Conservation (phyloP, 345 rosid species). For the Gossypium arboreum region DNA sequence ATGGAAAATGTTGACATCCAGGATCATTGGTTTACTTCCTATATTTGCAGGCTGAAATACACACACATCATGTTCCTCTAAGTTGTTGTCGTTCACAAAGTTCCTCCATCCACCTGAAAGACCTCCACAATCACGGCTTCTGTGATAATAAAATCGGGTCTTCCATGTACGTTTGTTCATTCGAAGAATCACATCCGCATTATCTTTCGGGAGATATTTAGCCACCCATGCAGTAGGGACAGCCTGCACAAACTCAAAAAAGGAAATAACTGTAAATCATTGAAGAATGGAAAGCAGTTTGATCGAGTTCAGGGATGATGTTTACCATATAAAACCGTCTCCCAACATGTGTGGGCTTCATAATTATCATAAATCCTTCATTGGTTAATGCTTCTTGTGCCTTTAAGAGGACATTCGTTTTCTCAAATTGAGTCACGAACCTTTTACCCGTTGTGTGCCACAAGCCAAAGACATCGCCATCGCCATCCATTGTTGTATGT, state of each 20-base stretch:
- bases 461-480: not conserved
- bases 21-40: slow-evolving; percentile 20
- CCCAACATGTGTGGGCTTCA: slow-evolving; percentile 18
- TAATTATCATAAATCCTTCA: slow-evolving; percentile 9
- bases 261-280: no score
- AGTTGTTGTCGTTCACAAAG: slow-evolving; percentile 43
- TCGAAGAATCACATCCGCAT: slow-evolving; percentile 38
- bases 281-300: not conserved
- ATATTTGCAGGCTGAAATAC: slow-evolving; percentile 32
- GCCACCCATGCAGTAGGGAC: slow-evolving; percentile 37
- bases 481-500: not conserved
- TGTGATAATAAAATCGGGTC: slow-evolving; percentile 18
- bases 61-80: slow-evolving; percentile 47
- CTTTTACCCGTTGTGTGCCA: not conserved
- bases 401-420: not conserved
- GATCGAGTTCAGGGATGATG: not conserved
- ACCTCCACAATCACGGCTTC: slow-evolving; percentile 31
- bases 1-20: slow-evolving; percentile 43
- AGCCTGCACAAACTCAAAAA: slow-evolving; percentile 24
- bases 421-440: slow-evolving; percentile 8
- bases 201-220: slow-evolving; percentile 25
- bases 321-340: slow-evolving; percentile 40
- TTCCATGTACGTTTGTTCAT: slow-evolving; percentile 34
- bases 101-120: slow-evolving; percentile 48
- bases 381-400: slow-evolving; percentile 10